Percentiles rank a stretch among this genome's conserved stretches.
Conservation (phyloP, 2,329 filamentous ascomycete genomes). For the Sordariomycetes sp. region DNA sequence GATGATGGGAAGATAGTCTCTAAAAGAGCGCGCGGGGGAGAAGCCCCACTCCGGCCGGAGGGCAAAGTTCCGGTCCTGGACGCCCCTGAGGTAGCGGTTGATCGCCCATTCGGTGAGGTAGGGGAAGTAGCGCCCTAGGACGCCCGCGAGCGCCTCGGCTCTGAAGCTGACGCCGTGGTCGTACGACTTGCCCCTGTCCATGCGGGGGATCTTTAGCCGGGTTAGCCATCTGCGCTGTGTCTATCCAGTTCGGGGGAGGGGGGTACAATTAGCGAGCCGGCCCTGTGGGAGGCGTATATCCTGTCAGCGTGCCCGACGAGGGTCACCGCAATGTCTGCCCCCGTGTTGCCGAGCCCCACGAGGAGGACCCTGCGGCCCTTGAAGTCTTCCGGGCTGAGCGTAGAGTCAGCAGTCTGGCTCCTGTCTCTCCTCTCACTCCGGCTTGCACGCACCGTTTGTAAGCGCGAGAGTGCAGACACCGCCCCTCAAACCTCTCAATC, state of each 20-base stretch:
- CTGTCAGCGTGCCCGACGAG: conserved; percentile 22
- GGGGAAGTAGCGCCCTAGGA: conserved; percentile 16
- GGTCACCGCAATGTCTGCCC: conserved; percentile 16
- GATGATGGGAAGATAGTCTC: conserved; percentile 15
- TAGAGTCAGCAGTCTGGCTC: not conserved
- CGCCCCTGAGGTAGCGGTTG: conserved; percentile 8
- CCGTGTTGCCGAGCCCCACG: conserved; percentile 29
- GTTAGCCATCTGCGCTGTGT: not conserved
- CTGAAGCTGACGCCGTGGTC: conserved; percentile 22
- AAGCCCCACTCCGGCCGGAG: conserved; percentile 18
- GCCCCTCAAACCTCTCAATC: conserved; percentile 23
- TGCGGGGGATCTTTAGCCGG: conserved; percentile 12
- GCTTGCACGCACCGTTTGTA: conserved; percentile 17
- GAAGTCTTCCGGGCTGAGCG: conserved; percentile 17
- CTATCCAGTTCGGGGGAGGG: not conserved
- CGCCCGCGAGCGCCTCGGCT: conserved; percentile 16
- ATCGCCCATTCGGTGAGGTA: conserved; percentile 8
- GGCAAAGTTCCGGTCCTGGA: conserved; percentile 14
- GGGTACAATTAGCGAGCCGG: conserved; percentile 23
- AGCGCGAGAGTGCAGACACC: conserved; percentile 24
- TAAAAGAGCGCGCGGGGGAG: conserved; percentile 12
- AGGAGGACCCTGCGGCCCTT: conserved; percentile 29
- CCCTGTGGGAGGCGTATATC: conserved; percentile 29
- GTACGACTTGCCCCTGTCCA: conserved; percentile 18
- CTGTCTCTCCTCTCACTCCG: not conserved